Evolutionary conservation across 2,329 filamentous ascomycete species (phyloP), one percentile per base, ranked within the genome.

Genomic region (Botrytis tulipae): DNA sequence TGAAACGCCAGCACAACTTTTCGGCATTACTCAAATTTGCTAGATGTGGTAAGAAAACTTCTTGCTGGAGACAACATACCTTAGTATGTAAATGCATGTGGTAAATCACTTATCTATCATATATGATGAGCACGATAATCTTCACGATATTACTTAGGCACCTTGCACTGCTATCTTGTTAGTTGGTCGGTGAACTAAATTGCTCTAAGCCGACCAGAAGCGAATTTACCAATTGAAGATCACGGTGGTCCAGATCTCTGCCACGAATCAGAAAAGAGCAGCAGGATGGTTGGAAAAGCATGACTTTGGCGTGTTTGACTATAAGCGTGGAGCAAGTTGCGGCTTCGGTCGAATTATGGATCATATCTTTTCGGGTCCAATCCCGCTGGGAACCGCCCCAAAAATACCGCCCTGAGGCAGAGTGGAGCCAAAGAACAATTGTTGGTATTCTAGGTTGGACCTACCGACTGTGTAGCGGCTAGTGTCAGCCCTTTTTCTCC

Each of bases 401-500:
- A 5, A 18, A 29, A 54, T 54, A 40, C 65, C 65, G 46, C 65
- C 46, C n/a, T 42, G n/a, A 68, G 48, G 8, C 20, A 42, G 10
- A 68, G 66, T 68, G 66, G 66, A 68, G 48, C 35, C 66, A 66
- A 35, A 57, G 48, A 57, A 57, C 48, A 57, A 42, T 57, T 68
- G 32, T 54, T 68, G 66, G 35, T 29, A 29, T 68, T 68, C 48
- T 57, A 57, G 66, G 25, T 42, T 32, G 66, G 66, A 42, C 48
- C 14, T 42, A 68, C 25, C 48, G 35, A n/a, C 42, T 57, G 48
- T 42, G 48, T 14, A 42, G 18, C 9, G 46, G 42, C 25, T 68
- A 57, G 66, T 57, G 37, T 69, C 66, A 69, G 48, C 66, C 66
- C 48, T 59, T 44, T 69, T 69, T 32, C 48, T 37, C 66, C 66